Evolutionary conservation across 2,329 filamentous ascomycete genomes (phyloP).

Genomic region (Alternaria arborescens): DNA sequence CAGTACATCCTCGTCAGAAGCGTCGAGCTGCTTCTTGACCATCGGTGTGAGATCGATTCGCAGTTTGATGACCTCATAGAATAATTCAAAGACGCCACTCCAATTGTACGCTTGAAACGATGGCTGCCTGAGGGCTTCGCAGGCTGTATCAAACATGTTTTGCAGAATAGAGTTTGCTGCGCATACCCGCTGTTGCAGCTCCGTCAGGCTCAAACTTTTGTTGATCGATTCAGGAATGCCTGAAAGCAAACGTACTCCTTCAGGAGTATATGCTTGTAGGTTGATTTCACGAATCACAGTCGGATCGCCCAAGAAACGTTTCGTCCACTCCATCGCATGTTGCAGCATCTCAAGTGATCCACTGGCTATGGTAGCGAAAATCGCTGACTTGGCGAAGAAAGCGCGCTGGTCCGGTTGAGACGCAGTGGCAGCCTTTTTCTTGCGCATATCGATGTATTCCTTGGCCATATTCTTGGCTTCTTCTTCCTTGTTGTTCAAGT

Average conservation of each 20-base stretch:
- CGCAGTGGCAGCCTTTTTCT: constrained; percentile 29
- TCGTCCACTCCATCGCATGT: constrained; percentile 47
- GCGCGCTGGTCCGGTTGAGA: constrained; percentile 42
- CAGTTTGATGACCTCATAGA: constrained; percentile 19
- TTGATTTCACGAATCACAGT: constrained; percentile 11
- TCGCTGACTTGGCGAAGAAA: constrained; percentile 36
- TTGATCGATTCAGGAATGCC: constrained; percentile 9
- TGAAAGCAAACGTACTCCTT: constrained; percentile 10
- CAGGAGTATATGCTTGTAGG: background rate
- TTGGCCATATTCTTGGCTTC: constrained; percentile 23
- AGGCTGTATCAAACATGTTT: constrained; percentile 41
- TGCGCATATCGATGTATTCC: constrained; percentile 25
- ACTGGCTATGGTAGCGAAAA: constrained; percentile 45
- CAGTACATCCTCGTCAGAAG: constrained; percentile 28
- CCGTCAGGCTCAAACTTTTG: background rate
- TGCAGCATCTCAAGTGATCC: constrained; percentile 42
- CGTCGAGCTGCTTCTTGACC: constrained; percentile 17
- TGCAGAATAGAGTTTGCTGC: constrained; percentile 41
- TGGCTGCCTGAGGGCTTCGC: constrained; percentile 43
- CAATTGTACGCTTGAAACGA: constrained; percentile 41
- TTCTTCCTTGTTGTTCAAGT: constrained; percentile 11
- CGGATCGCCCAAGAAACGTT: constrained; percentile 50
- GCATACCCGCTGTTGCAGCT: constrained; percentile 28
- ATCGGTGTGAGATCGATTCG: constrained; percentile 22
- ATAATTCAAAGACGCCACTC: constrained; percentile 34